Base-by-base conservation (phyloP, 495 filamentous ascomycete species). In the Lophiostoma macrostomum region DNA sequence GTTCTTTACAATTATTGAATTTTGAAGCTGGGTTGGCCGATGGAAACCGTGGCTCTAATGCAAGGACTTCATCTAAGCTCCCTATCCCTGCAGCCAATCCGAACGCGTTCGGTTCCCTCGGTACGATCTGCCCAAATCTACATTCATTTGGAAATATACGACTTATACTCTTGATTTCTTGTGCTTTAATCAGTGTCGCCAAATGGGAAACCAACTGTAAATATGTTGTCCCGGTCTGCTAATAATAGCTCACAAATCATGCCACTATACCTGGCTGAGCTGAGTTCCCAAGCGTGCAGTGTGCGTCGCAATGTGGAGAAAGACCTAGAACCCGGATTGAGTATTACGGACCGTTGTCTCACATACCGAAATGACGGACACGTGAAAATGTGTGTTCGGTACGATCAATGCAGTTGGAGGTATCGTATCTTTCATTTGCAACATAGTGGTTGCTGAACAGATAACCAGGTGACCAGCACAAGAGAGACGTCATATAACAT, bases 391-490 rank as follows among this genome's bases (percentile, higher is more conserved):
- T 7, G 29, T n/a, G n/a, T 12, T n/a, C 16, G 27, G 50, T 37
- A 51, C 14, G 24, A 37, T 35, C 7, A 42, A 16, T 35, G 45
- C 45, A 49, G 42, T 42, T 25, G 24, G 12, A 20, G 10, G 38
- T n/a, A 5, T 51, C 58, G 58, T 61, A 56, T 56, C 37, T 51
- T 61, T 61, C 58, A 61, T 56, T 47, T 61, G 51, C 12, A 25
- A 22, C 45, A 61, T 41, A 61, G 51, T 56, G 23, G n/a, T 12
- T 43, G 14, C 31, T 22, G 23, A 14, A 18, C 7, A 47, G 39
- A 14, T 19, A 44, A 31, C 37, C 52, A 51, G 52, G 52, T 51
- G 44, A 56, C 39, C 44, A 37, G 7, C 23, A 48, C 35, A 38
- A 22, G 34, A 11, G 36, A 11, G 43, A 61, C 58, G 58, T 61